These are phyloP conservation scores for Scutellaria galericulata DNA, from an alignment of 257 asterid species.

Conservation along the genomic window DNA sequence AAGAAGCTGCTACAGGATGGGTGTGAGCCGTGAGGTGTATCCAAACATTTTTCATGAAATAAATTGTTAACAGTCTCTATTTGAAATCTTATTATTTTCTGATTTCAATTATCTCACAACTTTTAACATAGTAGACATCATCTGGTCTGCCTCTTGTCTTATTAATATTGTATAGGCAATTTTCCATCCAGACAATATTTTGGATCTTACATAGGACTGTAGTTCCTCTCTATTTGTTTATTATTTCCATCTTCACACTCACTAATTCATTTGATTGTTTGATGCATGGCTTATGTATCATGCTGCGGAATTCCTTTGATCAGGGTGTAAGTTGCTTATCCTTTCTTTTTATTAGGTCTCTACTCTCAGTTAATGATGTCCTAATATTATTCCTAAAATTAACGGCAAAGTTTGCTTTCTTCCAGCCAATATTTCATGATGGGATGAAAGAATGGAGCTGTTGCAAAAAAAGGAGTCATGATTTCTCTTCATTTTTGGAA, in stretches of 20 bases:
- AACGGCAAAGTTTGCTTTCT: constrained; percentile 22
- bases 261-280: constrained; percentile 35
- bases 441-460: constrained; percentile 99
- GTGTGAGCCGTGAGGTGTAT: not conserved
- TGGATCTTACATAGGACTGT: too few relatives aligned
- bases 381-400: constrained; percentile 8
- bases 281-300: constrained; percentile 29
- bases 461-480: constrained; percentile 95
- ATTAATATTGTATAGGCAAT: too few relatives aligned
- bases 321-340: constrained; percentile 52
- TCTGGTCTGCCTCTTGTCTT: not conserved
- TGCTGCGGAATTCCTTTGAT: constrained; percentile 31
- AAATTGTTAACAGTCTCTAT: not conserved
- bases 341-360: constrained; percentile 21
- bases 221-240: not conserved
- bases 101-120: not conserved
- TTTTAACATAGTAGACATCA: not conserved
- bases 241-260: not conserved
- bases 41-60: not conserved
- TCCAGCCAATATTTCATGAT: constrained; percentile 90
- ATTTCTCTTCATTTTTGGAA: constrained; percentile 81
- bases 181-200: too few relatives aligned
- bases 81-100: not conserved
- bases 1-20: not conserved
- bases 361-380: constrained; percentile 14